A percentile compares a stretch with the other conserved stretches of the same genome.
Conservation (phyloP, 169 alveolate species). For the Cryptosporidium canis region DNA sequence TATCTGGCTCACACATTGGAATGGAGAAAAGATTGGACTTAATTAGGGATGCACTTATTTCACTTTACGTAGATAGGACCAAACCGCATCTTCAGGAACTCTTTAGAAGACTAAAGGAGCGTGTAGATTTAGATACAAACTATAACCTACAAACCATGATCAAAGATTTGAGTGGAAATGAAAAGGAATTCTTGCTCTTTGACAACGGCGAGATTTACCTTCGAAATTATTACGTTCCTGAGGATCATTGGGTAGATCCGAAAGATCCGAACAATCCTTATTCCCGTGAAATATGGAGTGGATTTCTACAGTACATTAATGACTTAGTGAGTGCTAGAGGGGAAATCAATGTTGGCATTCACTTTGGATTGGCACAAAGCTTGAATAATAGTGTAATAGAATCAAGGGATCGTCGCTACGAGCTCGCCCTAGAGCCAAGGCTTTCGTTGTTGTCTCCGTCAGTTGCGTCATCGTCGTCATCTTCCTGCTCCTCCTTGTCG, state of each 20-base stretch:
- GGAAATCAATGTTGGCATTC: not conserved
- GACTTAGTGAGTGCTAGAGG: not conserved
- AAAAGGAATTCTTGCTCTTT: conserved; percentile 5
- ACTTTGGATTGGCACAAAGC: not conserved
- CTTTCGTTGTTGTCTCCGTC: not conserved
- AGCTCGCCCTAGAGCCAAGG: not conserved
- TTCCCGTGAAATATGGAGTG: conserved; percentile 26
- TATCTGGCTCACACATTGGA: not conserved
- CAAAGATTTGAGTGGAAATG: not conserved
- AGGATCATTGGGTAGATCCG: conserved; percentile 36
- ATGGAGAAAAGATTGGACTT: not conserved
- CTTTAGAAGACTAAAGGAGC: conserved; percentile 1
- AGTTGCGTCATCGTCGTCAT: not conserved
- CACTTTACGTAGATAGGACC: conserved; percentile 16
- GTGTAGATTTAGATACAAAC: not conserved
- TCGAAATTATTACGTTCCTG: not conserved
- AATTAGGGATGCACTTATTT: conserved; percentile 23
- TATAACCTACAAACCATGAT: not conserved
- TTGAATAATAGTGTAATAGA: not conserved
- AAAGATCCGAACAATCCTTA: conserved; percentile 37
- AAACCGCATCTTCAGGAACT: conserved; percentile 28
- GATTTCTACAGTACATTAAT: conserved; percentile 12
- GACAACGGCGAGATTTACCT: conserved; percentile 2
- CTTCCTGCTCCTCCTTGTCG: not conserved
- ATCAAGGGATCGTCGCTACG: not conserved